Conservation (phyloP, 352 stramenopile species). For the Phytophthora sansomeana region DNA sequence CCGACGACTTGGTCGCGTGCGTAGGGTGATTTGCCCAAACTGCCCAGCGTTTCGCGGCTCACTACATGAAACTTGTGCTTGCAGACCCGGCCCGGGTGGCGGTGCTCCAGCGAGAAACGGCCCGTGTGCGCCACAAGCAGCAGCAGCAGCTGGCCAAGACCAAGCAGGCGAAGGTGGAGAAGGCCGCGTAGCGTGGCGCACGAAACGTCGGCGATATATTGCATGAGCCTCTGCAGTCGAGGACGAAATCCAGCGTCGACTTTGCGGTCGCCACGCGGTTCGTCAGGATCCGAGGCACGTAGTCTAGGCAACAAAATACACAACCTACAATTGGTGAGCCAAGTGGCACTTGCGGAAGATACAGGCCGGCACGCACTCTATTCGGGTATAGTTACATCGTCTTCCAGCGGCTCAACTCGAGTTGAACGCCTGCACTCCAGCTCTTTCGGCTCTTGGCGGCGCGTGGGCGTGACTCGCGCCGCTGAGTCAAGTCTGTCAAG, state of each 20-base stretch:
- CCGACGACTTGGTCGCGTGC: conserved; percentile 20
- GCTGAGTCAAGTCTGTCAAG: conserved; percentile 31
- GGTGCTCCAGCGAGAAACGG: conserved; percentile 62
- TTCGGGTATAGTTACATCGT: conserved; percentile 16
- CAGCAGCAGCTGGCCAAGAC: conserved; percentile 48
- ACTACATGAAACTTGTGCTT: too few relatives aligned
- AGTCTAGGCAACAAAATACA: conserved; percentile 5
- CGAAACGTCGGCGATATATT: conserved; percentile 16
- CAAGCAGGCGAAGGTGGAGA: conserved; percentile 38
- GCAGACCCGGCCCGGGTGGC: conserved; percentile 65
- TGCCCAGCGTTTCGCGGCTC: conserved; percentile 12
- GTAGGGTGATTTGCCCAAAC: conserved; percentile 33
- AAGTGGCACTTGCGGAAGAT: too few relatives aligned
- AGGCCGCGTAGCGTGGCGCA: conserved; percentile 36
- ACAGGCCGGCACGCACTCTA: conserved; percentile 16
- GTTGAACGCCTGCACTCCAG: neutral
- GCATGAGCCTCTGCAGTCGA: neutral
- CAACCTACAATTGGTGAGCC: too few relatives aligned
- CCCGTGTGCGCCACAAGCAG: conserved; percentile 63
- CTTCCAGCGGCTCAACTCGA: conserved; percentile 1
- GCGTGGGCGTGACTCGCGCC: conserved; percentile 6
- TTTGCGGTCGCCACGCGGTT: neutral
- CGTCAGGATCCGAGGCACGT: conserved; percentile 15
- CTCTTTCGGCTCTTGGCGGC: neutral
- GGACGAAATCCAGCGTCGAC: neutral